Evolutionary conservation across 73 alveolate genomes (phyloP).

Genomic region (Paramecium pentaurelia): DNA sequence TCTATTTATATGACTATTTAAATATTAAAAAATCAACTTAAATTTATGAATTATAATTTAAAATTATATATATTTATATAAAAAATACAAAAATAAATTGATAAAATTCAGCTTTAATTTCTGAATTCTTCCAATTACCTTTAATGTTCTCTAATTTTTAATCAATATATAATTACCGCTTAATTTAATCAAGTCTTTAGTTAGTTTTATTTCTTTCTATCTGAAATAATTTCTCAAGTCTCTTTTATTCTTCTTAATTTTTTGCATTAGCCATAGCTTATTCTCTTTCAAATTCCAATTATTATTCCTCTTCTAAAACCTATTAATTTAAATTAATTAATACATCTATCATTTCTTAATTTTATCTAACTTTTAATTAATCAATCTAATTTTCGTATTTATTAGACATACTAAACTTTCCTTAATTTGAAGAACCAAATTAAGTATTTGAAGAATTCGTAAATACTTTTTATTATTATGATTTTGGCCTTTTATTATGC

Average conservation of each 20-base stretch:
- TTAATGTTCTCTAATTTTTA: not conserved
- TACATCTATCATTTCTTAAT: conserved; percentile 29
- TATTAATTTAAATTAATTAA: not conserved
- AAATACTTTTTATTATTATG: not conserved
- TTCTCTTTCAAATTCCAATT: not conserved
- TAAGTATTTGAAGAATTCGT: not conserved
- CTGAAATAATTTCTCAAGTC: not conserved
- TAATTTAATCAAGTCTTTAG: not conserved
- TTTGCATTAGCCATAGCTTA: not conserved
- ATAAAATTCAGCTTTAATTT: not conserved
- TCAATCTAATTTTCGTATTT: not conserved
- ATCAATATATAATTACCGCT: not conserved
- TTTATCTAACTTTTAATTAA: not conserved
- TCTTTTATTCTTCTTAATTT: not conserved
- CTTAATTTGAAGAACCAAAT: not conserved
- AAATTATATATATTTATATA: not conserved
- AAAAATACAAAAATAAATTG: not conserved
- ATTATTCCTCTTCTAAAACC: conserved; percentile 15
- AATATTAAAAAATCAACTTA: no score
- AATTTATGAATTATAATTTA: not conserved
- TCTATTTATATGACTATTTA: no score
- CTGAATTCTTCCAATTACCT: not conserved
- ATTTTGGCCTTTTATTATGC: not conserved
- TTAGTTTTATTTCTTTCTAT: conserved; percentile 25
- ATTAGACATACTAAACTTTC: not conserved